phyloP scores from a whole-genome alignment of 2,329 filamentous ascomycete genomes.

The Penicillium sp. region DNA sequence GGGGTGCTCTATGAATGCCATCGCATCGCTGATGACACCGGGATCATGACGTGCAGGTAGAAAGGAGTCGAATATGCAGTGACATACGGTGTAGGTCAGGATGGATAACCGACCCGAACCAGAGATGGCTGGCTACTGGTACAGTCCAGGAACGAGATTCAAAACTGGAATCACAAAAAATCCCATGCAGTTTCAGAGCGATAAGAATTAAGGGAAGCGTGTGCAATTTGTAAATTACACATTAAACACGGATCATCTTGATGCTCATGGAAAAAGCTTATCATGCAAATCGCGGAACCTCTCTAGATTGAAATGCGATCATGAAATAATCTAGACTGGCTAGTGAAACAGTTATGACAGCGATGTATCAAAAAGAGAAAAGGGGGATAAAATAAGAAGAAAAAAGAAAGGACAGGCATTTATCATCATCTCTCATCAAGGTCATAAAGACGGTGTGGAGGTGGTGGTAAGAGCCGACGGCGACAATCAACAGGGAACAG shows the following conservation, averaged over 20 bases:
- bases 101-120: no score
- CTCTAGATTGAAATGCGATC: conserved; percentile 30
- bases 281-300: conserved; percentile 14
- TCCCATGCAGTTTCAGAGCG: no score
- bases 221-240: not conserved
- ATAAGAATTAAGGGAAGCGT: not conserved
- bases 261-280: not conserved
- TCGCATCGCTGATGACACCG: no score
- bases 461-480: conserved; percentile 26
- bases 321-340: conserved; percentile 29
- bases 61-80: no score
- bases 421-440: conserved; percentile 43
- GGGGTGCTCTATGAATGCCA: no score
- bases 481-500: not conserved
- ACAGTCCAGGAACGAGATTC: no score
- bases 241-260: no score
- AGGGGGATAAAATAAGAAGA: conserved; percentile 7
- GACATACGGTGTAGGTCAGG: no score
- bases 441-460: conserved; percentile 40
- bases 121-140: no score
- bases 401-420: conserved; percentile 28
- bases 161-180: no score
- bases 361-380: conserved; percentile 2
- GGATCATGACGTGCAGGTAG: no score
- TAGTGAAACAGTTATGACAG: conserved; percentile 26